Evolutionary conservation across 106 monocot species (phyloP), one percentile per base, ranked within the genome.

Genomic region (Triglochin maritima): DNA sequence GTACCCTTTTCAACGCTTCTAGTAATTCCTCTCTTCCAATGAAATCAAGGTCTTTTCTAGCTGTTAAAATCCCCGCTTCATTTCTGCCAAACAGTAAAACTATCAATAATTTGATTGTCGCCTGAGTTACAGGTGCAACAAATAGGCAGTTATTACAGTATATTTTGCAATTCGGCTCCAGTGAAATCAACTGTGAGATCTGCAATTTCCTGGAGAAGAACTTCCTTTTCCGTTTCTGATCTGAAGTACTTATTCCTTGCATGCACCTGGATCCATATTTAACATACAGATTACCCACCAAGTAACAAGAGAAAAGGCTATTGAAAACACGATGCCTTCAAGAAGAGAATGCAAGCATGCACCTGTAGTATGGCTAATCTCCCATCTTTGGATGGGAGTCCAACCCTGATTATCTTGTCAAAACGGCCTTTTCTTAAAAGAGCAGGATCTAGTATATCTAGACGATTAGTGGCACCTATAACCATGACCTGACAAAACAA

Each of bases 151-250:
- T 49, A 68, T 58, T 86, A 90, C 90, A 90, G 76, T 77, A 90
- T 86, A 71, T 90, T 90, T 80, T 90, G 90, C 46, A 90, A 79
- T 78, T 90, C 90, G 7, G 90, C 90, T 82, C 90, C 90, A n/a
- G 90, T 90, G 74, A 90, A 90, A 76, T 90, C 90, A 55, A 81
- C 72, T 70, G 90, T 78, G 53, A 78, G 71, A 49, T 90, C 90
- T 7, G 90, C 90, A 68, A 90, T 73, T 78, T 90, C 90, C 67
- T 84, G 71, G 17, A 90, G 72, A 70, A 90, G 81, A 3, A 44
- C 53, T 7, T 86, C 70, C 43, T 86, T 90, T 71, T 90, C 86
- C 13, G 47, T 46, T 65, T 86, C 86, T 43, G 86, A 86, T 47
- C 62, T 77, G 73, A 90, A 90, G 77, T 73, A 86, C 71, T 90